Conservation (phyloP, 768 basidiomycete genomes). For the Kwoniella heveanensis region DNA sequence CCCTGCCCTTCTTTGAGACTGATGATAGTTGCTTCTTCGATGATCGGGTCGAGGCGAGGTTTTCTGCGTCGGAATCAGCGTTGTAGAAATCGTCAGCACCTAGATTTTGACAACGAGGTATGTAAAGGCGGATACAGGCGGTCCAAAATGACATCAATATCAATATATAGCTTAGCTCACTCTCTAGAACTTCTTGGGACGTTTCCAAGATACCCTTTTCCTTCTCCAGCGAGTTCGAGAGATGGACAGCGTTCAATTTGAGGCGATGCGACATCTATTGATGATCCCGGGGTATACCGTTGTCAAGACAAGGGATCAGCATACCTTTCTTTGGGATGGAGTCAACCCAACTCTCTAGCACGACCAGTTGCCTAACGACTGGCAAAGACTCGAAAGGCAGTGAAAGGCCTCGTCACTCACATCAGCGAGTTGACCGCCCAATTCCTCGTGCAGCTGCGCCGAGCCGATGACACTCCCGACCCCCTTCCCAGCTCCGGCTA, state of each 20-base stretch:
- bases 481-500: slow-evolving; percentile 22
- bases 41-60: slow-evolving; percentile 44
- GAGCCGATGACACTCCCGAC: slow-evolving; percentile 38
- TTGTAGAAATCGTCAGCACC: slow-evolving; percentile 55
- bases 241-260: slow-evolving; percentile 77
- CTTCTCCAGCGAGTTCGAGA: slow-evolving; percentile 69
- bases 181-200: slow-evolving; percentile 72
- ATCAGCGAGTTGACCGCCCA: slow-evolving; percentile 53
- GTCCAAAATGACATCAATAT: too few species aligned
- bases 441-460: slow-evolving; percentile 51
- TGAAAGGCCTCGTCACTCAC: too few species aligned
- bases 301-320: too few species aligned
- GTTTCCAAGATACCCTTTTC: slow-evolving; percentile 72
- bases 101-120: background rate
- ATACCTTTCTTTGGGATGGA: too few species aligned
- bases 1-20: slow-evolving; percentile 66
- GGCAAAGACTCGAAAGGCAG: too few species aligned
- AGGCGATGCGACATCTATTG: slow-evolving; percentile 88
- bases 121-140: too few species aligned
- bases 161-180: too few species aligned
- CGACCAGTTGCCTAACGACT: too few species aligned
- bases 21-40: slow-evolving; percentile 63
- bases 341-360: too few species aligned
- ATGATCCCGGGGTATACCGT: too few species aligned
- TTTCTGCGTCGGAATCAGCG: slow-evolving; percentile 30